phyloP scores from a whole-genome alignment of 345 rosid species.

The Acer yangbiense region DNA sequence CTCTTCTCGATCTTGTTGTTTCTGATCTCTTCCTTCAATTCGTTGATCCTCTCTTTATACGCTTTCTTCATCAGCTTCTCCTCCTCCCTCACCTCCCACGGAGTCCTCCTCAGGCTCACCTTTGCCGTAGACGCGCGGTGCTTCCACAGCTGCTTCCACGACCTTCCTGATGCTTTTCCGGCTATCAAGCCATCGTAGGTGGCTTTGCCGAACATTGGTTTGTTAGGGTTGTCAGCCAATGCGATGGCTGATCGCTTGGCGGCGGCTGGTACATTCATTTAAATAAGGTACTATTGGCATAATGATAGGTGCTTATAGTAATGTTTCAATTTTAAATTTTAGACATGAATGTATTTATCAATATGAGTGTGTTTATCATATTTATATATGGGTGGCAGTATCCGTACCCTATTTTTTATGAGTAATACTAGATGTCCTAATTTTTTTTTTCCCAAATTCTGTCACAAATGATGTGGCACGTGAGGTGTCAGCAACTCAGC shows the following conservation, averaged over 20 bases:
- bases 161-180: conserved; percentile 81
- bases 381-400: no score
- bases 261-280: conserved; percentile 24
- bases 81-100: conserved; percentile 61
- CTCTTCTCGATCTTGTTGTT: conserved; percentile 54
- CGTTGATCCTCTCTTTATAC: conserved; percentile 14
- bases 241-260: conserved; percentile 77
- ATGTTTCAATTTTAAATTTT: no score
- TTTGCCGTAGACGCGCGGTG: conserved; percentile 69
- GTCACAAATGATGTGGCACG: no score
- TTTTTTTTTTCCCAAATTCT: no score
- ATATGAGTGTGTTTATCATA: no score
- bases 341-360: no score
- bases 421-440: no score
- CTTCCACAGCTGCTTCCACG: conserved; percentile 62
- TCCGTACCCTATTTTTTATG: no score
- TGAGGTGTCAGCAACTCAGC: no score
- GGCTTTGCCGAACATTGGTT: conserved; percentile 57
- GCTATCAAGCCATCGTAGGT: conserved; percentile 93
- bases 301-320: no score
- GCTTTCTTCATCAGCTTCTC: conserved; percentile 82
- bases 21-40: conserved; percentile 42
- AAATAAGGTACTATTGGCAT: no score
- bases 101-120: conserved; percentile 55
- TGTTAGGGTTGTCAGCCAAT: conserved; percentile 68